A percentile compares a stretch with the other conserved stretches of the same genome.
Evolutionary conservation across 805 yeast genomes (phyloP).

Genomic region (Candida fluviatilis): DNA sequence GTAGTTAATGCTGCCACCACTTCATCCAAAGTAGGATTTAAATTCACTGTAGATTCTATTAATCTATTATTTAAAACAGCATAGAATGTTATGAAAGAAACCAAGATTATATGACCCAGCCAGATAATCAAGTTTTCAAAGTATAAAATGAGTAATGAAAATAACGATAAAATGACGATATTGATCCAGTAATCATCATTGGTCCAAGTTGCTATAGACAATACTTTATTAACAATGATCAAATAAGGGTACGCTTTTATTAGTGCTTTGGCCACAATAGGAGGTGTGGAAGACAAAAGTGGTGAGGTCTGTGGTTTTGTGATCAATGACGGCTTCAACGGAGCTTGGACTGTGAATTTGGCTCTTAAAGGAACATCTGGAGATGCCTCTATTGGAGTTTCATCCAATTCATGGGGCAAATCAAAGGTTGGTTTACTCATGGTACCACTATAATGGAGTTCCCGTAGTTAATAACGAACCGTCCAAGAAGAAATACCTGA

Average conservation of each 20-base stretch:
- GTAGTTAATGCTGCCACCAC: conserved; percentile 73
- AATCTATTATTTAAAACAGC: conserved; percentile 55
- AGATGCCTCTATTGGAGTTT: conserved; percentile 5
- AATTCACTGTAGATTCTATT: conserved; percentile 48
- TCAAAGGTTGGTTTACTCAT: conserved; percentile 5
- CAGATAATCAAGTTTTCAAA: conserved; percentile 76
- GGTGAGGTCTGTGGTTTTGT: conserved; percentile 64
- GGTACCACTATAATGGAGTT: not conserved
- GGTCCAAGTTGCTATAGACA: conserved; percentile 87
- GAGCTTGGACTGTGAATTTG: conserved; percentile 14
- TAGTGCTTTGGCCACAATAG: conserved; percentile 80
- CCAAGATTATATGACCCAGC: conserved; percentile 75
- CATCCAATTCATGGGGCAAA: conserved; percentile 1
- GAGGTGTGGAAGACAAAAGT: conserved; percentile 82
- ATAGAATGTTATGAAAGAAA: conserved; percentile 55
- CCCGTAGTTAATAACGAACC: not conserved
- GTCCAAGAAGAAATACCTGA: no score
- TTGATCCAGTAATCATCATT: conserved; percentile 78
- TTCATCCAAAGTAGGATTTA: conserved; percentile 81
- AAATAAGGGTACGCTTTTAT: conserved; percentile 83
- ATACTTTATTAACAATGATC: conserved; percentile 60
- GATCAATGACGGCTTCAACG: conserved; percentile 3
- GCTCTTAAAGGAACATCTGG: conserved; percentile 24
- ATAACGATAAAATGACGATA: conserved; percentile 53
- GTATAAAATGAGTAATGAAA: conserved; percentile 61